Evolutionary conservation across 1,284 basidiomycete species (phyloP), one percentile per base, ranked within the genome.

Genomic region (Malassezia psittaci): DNA sequence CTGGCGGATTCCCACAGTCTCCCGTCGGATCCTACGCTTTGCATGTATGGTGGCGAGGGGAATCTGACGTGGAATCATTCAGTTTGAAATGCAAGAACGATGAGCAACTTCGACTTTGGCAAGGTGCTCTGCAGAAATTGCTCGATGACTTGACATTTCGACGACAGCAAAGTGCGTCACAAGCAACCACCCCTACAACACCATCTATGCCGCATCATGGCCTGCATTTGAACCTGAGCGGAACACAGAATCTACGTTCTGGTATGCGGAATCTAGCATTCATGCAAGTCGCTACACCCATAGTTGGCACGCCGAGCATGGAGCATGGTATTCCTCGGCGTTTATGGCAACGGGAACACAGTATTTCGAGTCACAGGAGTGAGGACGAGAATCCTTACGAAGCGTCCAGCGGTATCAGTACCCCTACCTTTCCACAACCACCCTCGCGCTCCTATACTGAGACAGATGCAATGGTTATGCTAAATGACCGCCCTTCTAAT

Each of bases 61-160:
- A 94, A 69, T 86, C 88, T 63, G 87, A 89, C 63, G 70, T 77
- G 44, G 94, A 98, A 74, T 91, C 83, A 66, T 96, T 99, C 76
- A 88, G 89, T 42, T 82, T 99, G 57, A 86, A 88, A 51, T 96
- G 93, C 76, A 83, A 88, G 52, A 85, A 85, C 21, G 90, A 96
- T 72, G 93, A 96, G 69, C 88, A 91, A 72, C 82, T 96, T 70
- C 83, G 83, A 54, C 86, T 88, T 67, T 99, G 94, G 93, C 87
- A 93, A 69, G 80, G 82, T 16, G 84, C 85, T 60, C 85, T 98
- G 64, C 88, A 85, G 74, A 85, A 87, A 54, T 80, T 96, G 29
- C 90, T 96, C 67, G 83, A 82, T 64, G 82, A 77, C 32, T 64
- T 67, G 32, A 59, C 58, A 48, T 44, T 60, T 48, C 60, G 66